Conservation (phyloP, 2,329 filamentous ascomycete genomes). For the Fusarium napiforme region DNA sequence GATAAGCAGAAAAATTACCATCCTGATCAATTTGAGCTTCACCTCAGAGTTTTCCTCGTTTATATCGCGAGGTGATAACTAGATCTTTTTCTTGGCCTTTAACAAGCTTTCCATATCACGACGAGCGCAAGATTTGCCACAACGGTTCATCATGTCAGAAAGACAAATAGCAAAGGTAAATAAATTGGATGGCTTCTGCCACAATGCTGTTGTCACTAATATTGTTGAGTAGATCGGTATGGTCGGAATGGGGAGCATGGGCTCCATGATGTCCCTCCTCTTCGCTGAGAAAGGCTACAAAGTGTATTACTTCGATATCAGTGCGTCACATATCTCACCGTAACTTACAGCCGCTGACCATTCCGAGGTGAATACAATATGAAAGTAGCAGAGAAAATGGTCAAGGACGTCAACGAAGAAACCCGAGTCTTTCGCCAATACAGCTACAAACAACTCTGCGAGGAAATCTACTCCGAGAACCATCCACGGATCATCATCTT, state of each 20-base stretch:
- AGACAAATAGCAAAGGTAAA: neutral
- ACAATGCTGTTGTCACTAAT: no score
- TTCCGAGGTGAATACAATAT: neutral
- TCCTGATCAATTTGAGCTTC: neutral
- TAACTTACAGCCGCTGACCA: accelerated
- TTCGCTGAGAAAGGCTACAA: slow-evolving; percentile 2
- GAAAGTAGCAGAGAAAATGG: neutral
- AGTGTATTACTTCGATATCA: slow-evolving; percentile 4
- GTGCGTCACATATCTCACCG: neutral
- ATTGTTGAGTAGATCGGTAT: neutral
- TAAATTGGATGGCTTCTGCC: neutral
- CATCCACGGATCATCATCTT: slow-evolving; percentile 1
- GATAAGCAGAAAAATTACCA: neutral
- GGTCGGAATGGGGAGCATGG: neutral
- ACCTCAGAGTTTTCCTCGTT: accelerated
- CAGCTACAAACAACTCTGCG: neutral
- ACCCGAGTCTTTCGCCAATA: neutral
- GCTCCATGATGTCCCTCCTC: neutral
- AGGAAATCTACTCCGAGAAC: neutral
- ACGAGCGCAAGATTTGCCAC: neutral
- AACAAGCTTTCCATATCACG: neutral
- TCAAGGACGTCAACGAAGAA: neutral
- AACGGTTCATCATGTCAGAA: neutral
- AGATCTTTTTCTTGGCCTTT: neutral
- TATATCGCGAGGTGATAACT: neutral